Evolutionary conservation across 805 yeast species (phyloP).

Genomic region (Clavispora vitiphila): DNA sequence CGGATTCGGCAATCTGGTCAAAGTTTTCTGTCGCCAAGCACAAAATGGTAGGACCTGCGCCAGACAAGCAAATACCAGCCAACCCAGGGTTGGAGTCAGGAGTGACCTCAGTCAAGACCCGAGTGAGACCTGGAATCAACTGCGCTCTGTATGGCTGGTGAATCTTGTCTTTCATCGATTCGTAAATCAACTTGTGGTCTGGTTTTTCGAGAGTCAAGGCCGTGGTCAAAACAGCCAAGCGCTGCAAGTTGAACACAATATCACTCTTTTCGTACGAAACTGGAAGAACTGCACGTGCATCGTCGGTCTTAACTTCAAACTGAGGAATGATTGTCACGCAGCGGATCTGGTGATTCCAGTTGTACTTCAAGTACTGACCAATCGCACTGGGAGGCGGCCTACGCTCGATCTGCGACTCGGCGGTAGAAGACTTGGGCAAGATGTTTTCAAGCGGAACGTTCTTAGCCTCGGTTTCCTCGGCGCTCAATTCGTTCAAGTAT

Average conservation of each 20-base stretch:
- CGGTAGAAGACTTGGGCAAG: constrained; percentile 64
- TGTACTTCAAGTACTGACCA: constrained; percentile 84
- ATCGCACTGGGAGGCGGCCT: constrained; percentile 70
- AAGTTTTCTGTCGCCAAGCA: constrained; percentile 89
- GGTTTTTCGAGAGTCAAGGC: constrained; percentile 86
- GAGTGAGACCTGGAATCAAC: constrained; percentile 85
- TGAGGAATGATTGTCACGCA: constrained; percentile 91
- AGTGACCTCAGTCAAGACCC: constrained; percentile 72
- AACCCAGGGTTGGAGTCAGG: constrained; percentile 81
- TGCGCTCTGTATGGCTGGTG: constrained; percentile 97
- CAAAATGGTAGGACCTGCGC: constrained; percentile 97
- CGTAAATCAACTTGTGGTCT: constrained; percentile 74
- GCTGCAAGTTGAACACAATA: constrained; percentile 86
- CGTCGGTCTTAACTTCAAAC: constrained; percentile 91
- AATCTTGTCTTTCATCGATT: constrained; percentile 93
- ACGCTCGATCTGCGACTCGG: constrained; percentile 43
- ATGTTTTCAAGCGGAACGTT: constrained; percentile 84
- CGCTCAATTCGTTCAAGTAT: constrained; percentile 73
- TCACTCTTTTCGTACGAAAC: constrained; percentile 71
- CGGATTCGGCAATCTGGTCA: constrained; percentile 74
- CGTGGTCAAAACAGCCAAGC: constrained; percentile 87
- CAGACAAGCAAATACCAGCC: constrained; percentile 90
- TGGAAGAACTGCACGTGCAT: constrained; percentile 87
- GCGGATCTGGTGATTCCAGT: constrained; percentile 74
- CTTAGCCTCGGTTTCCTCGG: constrained; percentile 65